Base-by-base conservation (phyloP, 2,329 filamentous ascomycete species). In the Ceratocystis ficicola region DNA sequence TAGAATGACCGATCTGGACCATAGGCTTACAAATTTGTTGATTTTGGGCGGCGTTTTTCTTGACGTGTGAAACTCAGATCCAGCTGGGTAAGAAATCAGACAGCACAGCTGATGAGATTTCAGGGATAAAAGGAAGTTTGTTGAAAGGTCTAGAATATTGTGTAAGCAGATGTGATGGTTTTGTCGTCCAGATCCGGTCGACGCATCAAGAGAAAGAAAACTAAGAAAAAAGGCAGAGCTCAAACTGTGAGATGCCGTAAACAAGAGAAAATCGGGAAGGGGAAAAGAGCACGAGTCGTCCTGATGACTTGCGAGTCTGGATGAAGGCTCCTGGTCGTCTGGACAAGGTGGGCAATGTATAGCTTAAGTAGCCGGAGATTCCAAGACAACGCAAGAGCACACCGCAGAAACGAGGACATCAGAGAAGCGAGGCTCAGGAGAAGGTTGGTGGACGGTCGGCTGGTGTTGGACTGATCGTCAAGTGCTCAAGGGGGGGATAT, bases 31-130 rank as follows among this genome's bases (percentile, higher is more conserved):
- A 52, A 52, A 25, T 20, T 1, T 59, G 55, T 59, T 59, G 55
- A 59, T 59, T 59, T 59, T 10, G 28, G 17, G n/a, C 5, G 48
- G 55, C 17, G 25, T 20, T 59, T 59, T 22, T 28, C 20, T 20
- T 59, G 20, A 36, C 17, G n/a, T 28, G 10, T 36, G 28, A 20
- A 25, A 59, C 55, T 46, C 64, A 65, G 64, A 44, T 25, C 64
- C 64, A 65, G 64, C 64, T 61, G 64, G 55, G 52, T 6, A 52
- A 55, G 60, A 59, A 59, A 66, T 66, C 30, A 44, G 28, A 63
- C 65, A 63, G 61, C 60, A 63, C 48, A 63, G 60, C 60, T 63
- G 60, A 63, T 22, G 10, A 57, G 28, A 61, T 44, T 66, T 63
- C 60, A 28, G 15, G 28, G 28, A 28, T 25, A 17, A 25, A 25